Percentiles rank a stretch among this genome's conserved stretches.
phyloP scores from a whole-genome alignment of 2,329 filamentous ascomycete genomes.

The Hirsutella minnesotensis region DNA sequence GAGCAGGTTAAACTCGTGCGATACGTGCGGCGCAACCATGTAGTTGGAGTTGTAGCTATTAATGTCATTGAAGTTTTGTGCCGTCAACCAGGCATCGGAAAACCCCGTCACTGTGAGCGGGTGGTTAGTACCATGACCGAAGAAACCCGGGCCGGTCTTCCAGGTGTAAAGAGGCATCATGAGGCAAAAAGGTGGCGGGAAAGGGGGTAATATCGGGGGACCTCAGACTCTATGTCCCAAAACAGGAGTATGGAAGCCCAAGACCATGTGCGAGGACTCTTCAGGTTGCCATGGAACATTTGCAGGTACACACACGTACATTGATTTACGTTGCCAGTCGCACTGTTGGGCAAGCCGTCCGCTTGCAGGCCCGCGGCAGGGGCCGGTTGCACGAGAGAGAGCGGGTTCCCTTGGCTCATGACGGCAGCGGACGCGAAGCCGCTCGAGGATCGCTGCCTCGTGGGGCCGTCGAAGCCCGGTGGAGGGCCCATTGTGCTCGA shows the following conservation, averaged over 20 bases:
- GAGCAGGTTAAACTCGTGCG: slow-evolving; percentile 90
- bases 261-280: too few relatives aligned
- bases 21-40: slow-evolving; percentile 86
- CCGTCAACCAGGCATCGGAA: slow-evolving; percentile 67
- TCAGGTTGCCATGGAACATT: neutral
- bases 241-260: neutral
- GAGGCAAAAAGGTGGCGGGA: neutral
- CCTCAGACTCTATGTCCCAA: neutral
- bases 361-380: slow-evolving; percentile 55
- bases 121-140: slow-evolving; percentile 6
- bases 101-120: slow-evolving; percentile 56
- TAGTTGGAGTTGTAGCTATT: slow-evolving; percentile 88
- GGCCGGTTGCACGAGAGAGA: slow-evolving; percentile 62
- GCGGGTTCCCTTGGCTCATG: slow-evolving; percentile 38
- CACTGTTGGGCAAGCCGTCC: slow-evolving; percentile 37
- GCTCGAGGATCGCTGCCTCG: slow-evolving; percentile 23
- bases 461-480: slow-evolving; percentile 22
- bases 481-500: slow-evolving; percentile 44
- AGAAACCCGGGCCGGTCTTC: neutral
- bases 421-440: slow-evolving; percentile 28
- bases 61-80: slow-evolving; percentile 86
- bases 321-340: slow-evolving; percentile 53
- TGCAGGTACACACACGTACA: slow-evolving; percentile 42
- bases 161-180: neutral
- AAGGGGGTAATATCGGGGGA: neutral